Percentiles rank a stretch among this genome's conserved stretches.
phyloP scores from a whole-genome alignment of 208 protist genomes.

The Trypanosoma cruzi region DNA sequence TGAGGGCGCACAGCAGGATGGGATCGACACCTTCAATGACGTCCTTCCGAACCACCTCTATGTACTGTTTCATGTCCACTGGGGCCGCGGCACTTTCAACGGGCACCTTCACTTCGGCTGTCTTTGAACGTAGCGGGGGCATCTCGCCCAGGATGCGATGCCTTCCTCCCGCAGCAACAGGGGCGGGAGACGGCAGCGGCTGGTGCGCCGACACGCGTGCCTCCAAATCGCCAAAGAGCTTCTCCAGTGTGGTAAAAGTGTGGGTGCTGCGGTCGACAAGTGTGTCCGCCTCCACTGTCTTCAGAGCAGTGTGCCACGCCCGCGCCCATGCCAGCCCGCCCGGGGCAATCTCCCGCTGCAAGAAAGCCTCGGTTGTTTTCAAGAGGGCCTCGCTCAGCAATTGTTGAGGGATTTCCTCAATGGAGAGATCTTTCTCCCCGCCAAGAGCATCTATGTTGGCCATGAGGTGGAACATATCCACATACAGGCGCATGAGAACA shows the following conservation, averaged over 20 bases:
- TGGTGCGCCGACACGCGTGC: constrained; percentile 32
- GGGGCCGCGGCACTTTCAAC: constrained; percentile 70
- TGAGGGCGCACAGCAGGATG: constrained; percentile 81
- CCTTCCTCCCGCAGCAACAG: constrained; percentile 5
- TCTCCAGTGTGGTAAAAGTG: constrained; percentile 72
- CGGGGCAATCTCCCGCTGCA: constrained; percentile 68
- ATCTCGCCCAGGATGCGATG: constrained; percentile 65
- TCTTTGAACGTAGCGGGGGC: constrained; percentile 52
- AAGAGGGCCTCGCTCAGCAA: constrained; percentile 52
- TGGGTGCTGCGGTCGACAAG: constrained; percentile 60
- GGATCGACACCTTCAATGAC: constrained; percentile 59
- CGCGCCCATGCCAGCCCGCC: constrained; percentile 65
- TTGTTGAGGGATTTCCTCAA: constrained; percentile 62
- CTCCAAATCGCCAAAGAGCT: constrained; percentile 54
- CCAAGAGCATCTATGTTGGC: constrained; percentile 87
- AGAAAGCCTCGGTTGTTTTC: constrained; percentile 58
- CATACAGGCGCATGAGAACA: constrained; percentile 81
- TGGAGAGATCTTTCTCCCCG: constrained; percentile 38
- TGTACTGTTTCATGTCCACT: constrained; percentile 48
- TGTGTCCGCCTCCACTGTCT: constrained; percentile 61
- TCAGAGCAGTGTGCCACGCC: constrained; percentile 87
- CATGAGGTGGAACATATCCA: constrained; percentile 88
- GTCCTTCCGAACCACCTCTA: constrained; percentile 46
- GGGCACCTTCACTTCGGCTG: constrained; percentile 59
- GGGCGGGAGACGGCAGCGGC: constrained; percentile 20